phyloP scores from a whole-genome alignment of 768 basidiomycete genomes.

The Naganishia friedmannii region DNA sequence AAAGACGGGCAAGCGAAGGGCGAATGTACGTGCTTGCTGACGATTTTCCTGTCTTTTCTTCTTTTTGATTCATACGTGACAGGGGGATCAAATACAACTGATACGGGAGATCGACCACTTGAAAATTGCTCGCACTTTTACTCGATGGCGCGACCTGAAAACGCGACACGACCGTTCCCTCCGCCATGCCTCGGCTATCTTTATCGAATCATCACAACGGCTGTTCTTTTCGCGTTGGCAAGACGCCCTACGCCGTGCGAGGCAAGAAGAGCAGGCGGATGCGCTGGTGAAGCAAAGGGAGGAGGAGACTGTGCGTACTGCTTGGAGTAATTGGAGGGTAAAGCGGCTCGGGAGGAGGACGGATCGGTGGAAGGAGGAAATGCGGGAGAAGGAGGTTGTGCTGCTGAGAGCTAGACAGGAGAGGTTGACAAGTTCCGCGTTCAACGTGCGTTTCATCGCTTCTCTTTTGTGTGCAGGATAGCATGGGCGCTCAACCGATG shows the following conservation, averaged over 20 bases:
- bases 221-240: background rate
- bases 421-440: slow-evolving; percentile 5
- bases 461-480: background rate
- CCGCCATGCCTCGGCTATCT: slow-evolving; percentile 16
- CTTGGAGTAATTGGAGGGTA: slow-evolving; percentile 13
- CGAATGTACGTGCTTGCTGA: too few species aligned
- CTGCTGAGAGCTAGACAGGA: slow-evolving; percentile 5
- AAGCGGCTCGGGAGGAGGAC: slow-evolving; percentile 19
- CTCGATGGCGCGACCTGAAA: slow-evolving; percentile 25
- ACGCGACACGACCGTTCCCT: slow-evolving; percentile 6
- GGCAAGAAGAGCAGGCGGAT: slow-evolving; percentile 9
- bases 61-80: background rate
- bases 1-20: background rate
- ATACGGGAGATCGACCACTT: slow-evolving; percentile 22
- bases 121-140: slow-evolving; percentile 14
- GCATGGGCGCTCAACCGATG: background rate
- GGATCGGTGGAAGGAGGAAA: slow-evolving; percentile 20
- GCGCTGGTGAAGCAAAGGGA: background rate
- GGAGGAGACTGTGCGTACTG: background rate
- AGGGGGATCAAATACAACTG: slow-evolving; percentile 8
- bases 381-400: slow-evolving; percentile 15
- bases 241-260: background rate
- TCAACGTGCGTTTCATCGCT: slow-evolving; percentile 6
- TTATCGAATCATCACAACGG: slow-evolving; percentile 12
- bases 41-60: too few species aligned